Evolutionary conservation across 2,329 filamentous ascomycete species (phyloP), one percentile per base, ranked within the genome.

Genomic region (Cladorrhinum sp.): DNA sequence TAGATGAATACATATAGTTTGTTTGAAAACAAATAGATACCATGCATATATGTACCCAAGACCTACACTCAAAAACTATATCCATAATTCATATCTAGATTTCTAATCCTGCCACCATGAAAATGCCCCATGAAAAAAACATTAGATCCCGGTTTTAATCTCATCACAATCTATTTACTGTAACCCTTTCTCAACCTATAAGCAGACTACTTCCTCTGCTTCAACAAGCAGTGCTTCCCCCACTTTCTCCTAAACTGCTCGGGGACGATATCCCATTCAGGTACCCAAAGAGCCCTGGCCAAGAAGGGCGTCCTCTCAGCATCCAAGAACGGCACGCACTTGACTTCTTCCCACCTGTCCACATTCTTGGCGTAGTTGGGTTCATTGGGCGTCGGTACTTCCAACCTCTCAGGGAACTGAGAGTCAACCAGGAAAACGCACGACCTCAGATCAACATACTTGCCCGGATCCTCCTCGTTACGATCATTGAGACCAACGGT

Each of bases 361-460:
- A 78, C 76, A 67, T 97, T 89, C 2, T 86, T 79, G 18, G 92
- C 79, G 70, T 95, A 96, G 68, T 92, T 85, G 1, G 93, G 93
- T 72, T 99, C 93, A 10, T 88, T 81, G 0, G 82, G 79, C 1
- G 91, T 88, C 36, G 61, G 60, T 13, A 74, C 74, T n/a, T 65
- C 73, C 12, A 67, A 73, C 60, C 79, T 76, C 60, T 71, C 84
- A 0, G 89, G 87, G 68, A 93, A 92, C 62, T 90, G 88, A 0
- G 92, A 96, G 72, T 99, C 95, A 16, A 98, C 88, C 3, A 99
- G 72, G 74, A 96, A 97, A 8, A 85, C 81, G 74, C 95, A 99
- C 57, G 85, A 80, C 25, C 81, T 79, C 49, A 96, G 76, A 62
- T 93, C 86, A 36, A 86, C 89, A 73, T 98, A 96, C 84, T 98